These are phyloP conservation scores for Leishmania guyanensis DNA, from an alignment of 208 protist genomes.

Conservation along the genomic window DNA sequence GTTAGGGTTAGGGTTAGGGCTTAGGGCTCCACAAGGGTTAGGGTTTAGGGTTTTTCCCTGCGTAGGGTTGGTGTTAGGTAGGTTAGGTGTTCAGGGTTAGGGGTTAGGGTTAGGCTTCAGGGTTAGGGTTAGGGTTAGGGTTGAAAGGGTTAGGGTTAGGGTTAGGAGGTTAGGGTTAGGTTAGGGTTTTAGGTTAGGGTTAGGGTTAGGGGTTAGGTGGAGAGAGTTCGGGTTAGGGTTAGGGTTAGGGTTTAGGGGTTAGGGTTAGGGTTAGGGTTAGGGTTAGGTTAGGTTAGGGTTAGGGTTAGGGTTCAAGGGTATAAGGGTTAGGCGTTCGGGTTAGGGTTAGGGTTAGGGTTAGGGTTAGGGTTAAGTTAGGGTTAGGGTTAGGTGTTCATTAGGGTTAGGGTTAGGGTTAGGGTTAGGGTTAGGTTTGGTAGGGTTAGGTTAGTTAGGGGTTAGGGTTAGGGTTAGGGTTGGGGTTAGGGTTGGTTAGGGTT, in stretches of 20 bases:
- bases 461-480: background rate
- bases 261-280: constrained; percentile 9
- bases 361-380: background rate
- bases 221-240: no score
- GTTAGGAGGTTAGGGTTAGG: constrained; percentile 9
- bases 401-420: background rate
- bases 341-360: constrained; percentile 9
- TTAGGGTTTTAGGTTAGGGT: background rate
- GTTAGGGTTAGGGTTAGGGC: constrained; percentile 2
- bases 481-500: no score
- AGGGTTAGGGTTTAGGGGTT: no score
- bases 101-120: no score
- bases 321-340: constrained; percentile 6
- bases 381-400: background rate
- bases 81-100: no score
- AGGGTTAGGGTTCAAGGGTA: constrained; percentile 7
- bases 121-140: constrained; percentile 9
- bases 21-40: background rate
- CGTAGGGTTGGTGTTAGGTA: no score
- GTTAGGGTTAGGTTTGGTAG: background rate
- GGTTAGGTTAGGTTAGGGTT: constrained; percentile 6
- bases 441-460: background rate
- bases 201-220: background rate
- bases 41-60: no score
- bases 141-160: constrained; percentile 6